Base-by-base conservation (phyloP, 106 monocot genomes). In the Dendrobium officinale region DNA sequence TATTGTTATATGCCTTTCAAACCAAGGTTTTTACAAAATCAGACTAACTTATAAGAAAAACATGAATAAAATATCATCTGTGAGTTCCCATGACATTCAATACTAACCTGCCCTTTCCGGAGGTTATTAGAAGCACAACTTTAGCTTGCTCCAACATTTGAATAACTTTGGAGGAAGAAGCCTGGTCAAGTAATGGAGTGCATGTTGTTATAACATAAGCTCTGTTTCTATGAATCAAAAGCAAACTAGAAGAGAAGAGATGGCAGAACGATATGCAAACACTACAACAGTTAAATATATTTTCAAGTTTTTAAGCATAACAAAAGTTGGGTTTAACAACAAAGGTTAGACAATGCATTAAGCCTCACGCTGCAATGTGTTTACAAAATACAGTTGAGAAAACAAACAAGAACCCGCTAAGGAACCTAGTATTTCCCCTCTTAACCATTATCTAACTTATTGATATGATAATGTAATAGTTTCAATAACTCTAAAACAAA, bases 111-210 rank as follows among this genome's bases (percentile, higher is more conserved):
- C 72, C 99, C 99, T 80, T 99, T 99, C 2, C 99, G 93, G 82
- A 99, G 95, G 64, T 93, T 93, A 83, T 99, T 95, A 22, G 99
- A 99, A 72, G 92, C 91, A 80, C 99, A 99, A 42, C 75, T 95
- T 93, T 91, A 67, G 99, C 99, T 17, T 95, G 89, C 77, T 93
- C 91, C 31, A 99, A 85, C 44, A 99, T 80, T 51, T 93, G 88
- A 44, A 95, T 89, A 66, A 95, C 99, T 77, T 90, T 82, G 44
- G 80, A 80, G 45, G 95, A 86, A 75, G 90, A 88, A 58, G 88
- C 31, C 1, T 75, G 73, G 78, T 99, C n/a, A n/a, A 22, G 22
- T 1, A 26, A 64, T 64, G 64, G 64, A 24, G 24, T 64, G 64
- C 9, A 26, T 64, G 17, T 4, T 64, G 5, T 64, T 64, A 49